Conservation (phyloP, 2,329 filamentous ascomycete genomes). For the Incumbomyces lentus region DNA sequence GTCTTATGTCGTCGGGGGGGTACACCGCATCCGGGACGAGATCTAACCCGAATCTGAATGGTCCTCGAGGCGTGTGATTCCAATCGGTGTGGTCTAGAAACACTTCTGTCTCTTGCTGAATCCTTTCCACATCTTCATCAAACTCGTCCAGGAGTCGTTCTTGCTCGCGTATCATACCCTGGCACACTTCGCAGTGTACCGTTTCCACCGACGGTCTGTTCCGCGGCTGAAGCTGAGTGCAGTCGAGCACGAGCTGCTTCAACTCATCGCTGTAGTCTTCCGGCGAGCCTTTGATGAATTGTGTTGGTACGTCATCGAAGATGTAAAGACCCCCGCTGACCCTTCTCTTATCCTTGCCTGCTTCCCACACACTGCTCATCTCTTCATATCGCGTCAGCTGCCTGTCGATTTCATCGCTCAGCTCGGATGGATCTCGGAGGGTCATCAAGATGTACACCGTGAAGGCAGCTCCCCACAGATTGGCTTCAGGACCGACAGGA, state of each 20-base stretch:
- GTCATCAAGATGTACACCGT: slow-evolving; percentile 5
- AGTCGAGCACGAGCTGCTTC: slow-evolving; percentile 6
- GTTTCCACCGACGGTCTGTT: not conserved
- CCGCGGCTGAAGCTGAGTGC: slow-evolving; percentile 5
- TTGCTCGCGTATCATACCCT: not conserved
- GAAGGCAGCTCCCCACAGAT: not conserved
- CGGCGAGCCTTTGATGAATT: not conserved
- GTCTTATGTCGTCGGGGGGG: too few relatives aligned
- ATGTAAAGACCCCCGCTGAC: not conserved
- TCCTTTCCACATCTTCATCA: not conserved
- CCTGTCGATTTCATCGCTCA: slow-evolving; percentile 6
- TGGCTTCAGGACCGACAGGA: not conserved
- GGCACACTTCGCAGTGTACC: not conserved
- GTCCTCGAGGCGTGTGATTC: slow-evolving; percentile 4
- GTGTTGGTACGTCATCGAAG: slow-evolving; percentile 4
- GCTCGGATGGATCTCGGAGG: slow-evolving; percentile 7
- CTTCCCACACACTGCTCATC: not conserved
- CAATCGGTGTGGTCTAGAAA: not conserved
- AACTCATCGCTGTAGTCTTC: slow-evolving; percentile 9
- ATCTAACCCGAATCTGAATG: not conserved
- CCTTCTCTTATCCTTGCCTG: not conserved
- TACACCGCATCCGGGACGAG: not conserved
- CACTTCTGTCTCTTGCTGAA: not conserved
- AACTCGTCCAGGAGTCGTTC: not conserved
- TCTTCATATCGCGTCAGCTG: not conserved